Evolutionary conservation across 2,329 filamentous ascomycete genomes (phyloP), one percentile per base, ranked within the genome.

Genomic region (Fusarium sp.): DNA sequence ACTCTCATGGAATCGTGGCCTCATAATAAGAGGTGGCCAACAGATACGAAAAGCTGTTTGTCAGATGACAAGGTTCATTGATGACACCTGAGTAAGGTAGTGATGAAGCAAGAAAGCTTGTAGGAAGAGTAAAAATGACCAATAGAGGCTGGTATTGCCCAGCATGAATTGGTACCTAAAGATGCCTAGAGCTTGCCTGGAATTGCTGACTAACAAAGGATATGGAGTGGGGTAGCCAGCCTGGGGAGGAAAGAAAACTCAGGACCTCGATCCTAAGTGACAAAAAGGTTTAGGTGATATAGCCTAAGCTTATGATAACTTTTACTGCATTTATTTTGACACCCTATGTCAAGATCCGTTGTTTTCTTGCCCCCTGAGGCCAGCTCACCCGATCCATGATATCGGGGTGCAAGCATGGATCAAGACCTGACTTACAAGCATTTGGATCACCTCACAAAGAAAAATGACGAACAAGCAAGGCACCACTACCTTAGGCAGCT

Each of bases 121-220:
- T 15, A 17, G 15, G 24, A 48, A 57, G 8, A 53, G 18, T 22
- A 42, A 41, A 48, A 51, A 45, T 39, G 20, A 50, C 70, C 50
- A 73, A 74, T 69, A 53, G 59, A 39, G 66, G n/a, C 24, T 60
- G 20, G 24, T 47, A 9, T 36, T 41, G 42, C 13, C 22, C 11
- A 44, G 24, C 30, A 61, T 26, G 45, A 30, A 60, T 74, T 68
- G 58, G 47, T 65, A 74, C 67, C 72, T 72, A 44, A 74, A 54
- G 56, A 44, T 66, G 57, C 56, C 72, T 68, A 28, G 70, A 41
- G 26, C 36, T 35, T 53, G 51, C 38, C 41, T 66, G 44, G 26
- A 15, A 32, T 28, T 32, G 72, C 72, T 73, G 63, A 73, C 69
- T 74, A 74, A 74, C 41, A 64, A 50, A 44, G 32, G 63, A 53